Percentiles rank a stretch among this genome's conserved stretches.
Evolutionary conservation across 495 filamentous ascomycete genomes (phyloP).

Genomic region (Podospora bellae-mahoneyi): DNA sequence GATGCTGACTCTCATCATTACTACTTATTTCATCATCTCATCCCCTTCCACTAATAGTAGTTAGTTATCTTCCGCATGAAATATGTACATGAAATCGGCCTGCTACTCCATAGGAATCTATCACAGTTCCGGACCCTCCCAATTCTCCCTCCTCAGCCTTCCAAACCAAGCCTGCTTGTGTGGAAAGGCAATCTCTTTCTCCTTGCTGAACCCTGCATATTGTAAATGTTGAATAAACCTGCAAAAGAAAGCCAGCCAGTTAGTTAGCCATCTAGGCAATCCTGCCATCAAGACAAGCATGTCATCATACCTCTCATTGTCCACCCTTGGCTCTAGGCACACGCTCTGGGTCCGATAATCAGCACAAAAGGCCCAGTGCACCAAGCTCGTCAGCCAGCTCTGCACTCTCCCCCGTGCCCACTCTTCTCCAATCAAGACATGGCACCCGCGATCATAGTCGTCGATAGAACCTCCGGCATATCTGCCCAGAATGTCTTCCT

Average conservation of each 20-base stretch:
- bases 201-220: slow-evolving; percentile 77
- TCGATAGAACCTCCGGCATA: slow-evolving; percentile 57
- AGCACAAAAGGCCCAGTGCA: slow-evolving; percentile 76
- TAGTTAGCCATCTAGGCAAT: background rate
- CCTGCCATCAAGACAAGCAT: background rate
- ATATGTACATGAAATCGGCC: background rate
- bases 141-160: slow-evolving; percentile 75
- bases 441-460: slow-evolving; percentile 85
- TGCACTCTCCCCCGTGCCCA: slow-evolving; percentile 80
- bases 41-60: too few relatives aligned
- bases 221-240: slow-evolving; percentile 79
- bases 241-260: slow-evolving; percentile 7
- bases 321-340: slow-evolving; percentile 83
- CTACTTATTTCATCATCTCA: too few relatives aligned
- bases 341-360: slow-evolving; percentile 81
- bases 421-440: slow-evolving; percentile 87
- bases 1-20: background rate
- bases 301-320: slow-evolving; percentile 75
- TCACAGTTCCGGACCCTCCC: slow-evolving; percentile 75
- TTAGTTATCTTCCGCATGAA: background rate
- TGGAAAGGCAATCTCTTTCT: slow-evolving; percentile 81
- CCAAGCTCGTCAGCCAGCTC: slow-evolving; percentile 78
- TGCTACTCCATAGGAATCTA: background rate
- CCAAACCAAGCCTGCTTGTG: slow-evolving; percentile 92
- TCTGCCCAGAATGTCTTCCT: slow-evolving; percentile 76